phyloP scores from a whole-genome alignment of 2,329 filamentous ascomycete genomes.

The Scytalidium sp. region DNA sequence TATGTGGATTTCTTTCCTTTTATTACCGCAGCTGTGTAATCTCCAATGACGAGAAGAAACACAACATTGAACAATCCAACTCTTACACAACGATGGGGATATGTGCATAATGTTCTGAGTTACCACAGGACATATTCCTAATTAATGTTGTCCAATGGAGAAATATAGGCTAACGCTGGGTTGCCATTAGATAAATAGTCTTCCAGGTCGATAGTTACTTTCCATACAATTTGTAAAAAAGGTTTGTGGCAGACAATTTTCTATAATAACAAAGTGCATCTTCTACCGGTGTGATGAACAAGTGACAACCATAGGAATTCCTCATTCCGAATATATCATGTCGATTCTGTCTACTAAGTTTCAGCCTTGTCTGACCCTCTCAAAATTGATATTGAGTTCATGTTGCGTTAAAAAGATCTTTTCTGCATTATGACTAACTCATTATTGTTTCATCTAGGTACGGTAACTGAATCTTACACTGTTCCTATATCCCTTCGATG shows the following conservation, averaged over 20 bases:
- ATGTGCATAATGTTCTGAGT: slow-evolving; percentile 33
- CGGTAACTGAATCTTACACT: too few species aligned
- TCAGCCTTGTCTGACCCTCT: slow-evolving; percentile 42
- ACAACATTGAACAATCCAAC: slow-evolving; percentile 40
- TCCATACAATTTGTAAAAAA: slow-evolving; percentile 13
- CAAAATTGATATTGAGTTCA: slow-evolving; percentile 8
- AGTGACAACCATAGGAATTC: slow-evolving; percentile 33
- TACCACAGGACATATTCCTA: slow-evolving; percentile 6
- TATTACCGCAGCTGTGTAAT: slow-evolving; percentile 8
- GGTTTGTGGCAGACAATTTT: slow-evolving; percentile 20
- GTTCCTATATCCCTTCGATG: slow-evolving; percentile 10
- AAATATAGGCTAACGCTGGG: neutral
- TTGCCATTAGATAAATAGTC: neutral
- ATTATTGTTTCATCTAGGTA: slow-evolving; percentile 25
- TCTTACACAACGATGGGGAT: slow-evolving; percentile 35
- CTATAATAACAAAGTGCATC: slow-evolving; percentile 8
- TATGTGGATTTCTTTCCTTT: neutral
- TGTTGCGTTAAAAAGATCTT: slow-evolving; percentile 1
- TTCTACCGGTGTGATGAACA: slow-evolving; percentile 29
- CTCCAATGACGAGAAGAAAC: slow-evolving; percentile 35
- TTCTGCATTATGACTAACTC: slow-evolving; percentile 17
- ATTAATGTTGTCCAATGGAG: neutral
- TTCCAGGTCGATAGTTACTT: neutral
- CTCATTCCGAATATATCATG: slow-evolving; percentile 33
- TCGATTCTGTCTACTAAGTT: slow-evolving; percentile 36